Evolutionary conservation across 805 yeast genomes (phyloP).

Genomic region (Kazachstania martiniae): DNA sequence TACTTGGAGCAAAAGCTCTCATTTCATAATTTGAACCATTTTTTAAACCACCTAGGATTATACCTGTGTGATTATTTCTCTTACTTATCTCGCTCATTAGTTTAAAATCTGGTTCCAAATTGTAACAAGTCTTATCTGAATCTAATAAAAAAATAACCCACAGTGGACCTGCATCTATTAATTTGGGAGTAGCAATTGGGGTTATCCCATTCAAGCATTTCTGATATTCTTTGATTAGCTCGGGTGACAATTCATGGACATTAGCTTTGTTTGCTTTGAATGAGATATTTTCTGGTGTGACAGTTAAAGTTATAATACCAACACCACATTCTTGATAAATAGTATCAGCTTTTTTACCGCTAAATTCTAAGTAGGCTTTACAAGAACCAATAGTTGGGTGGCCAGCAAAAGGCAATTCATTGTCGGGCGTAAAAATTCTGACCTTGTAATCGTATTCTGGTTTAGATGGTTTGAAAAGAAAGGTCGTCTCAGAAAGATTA

Average conservation of each 20-base stretch:
- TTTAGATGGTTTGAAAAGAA: conserved; percentile 33
- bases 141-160: conserved; percentile 34
- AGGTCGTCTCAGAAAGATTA: conserved; percentile 49
- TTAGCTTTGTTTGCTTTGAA: conserved; percentile 21
- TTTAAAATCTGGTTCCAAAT: conserved; percentile 26
- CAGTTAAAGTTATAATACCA: conserved; percentile 32
- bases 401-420: conserved; percentile 52
- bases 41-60: conserved; percentile 31
- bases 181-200: conserved; percentile 15
- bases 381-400: conserved; percentile 52
- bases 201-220: conserved; percentile 6
- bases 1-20: conserved; percentile 34
- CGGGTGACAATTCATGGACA: conserved; percentile 8
- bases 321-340: conserved; percentile 36
- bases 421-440: conserved; percentile 38
- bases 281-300: conserved; percentile 16
- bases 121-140: conserved; percentile 25
- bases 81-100: conserved; percentile 13
- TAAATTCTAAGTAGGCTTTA: conserved; percentile 34
- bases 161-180: conserved; percentile 35
- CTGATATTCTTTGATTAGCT: conserved; percentile 6
- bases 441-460: conserved; percentile 36
- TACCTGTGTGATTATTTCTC: conserved; percentile 25
- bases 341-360: conserved; percentile 18
- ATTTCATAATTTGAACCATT: conserved; percentile 28